phyloP scores from a whole-genome alignment of 2,329 filamentous ascomycete genomes.

The Rhynchosporium graminicola region DNA sequence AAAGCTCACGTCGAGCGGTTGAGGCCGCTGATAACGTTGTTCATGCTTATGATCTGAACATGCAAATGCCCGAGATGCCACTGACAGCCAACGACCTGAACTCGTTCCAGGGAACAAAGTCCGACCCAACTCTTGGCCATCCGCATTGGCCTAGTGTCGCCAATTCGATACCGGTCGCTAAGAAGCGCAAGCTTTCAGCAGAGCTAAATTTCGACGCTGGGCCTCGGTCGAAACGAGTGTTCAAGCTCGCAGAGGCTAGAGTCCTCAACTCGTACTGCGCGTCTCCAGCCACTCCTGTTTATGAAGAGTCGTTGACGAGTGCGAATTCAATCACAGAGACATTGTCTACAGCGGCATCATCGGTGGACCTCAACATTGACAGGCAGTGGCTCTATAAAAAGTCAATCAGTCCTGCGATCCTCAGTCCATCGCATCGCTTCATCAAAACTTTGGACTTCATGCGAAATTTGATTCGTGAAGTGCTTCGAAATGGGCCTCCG shows the following conservation, averaged over 20 bases:
- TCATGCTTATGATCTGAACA: constrained; percentile 73
- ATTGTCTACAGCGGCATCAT: constrained; percentile 14
- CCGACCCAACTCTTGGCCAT: constrained; percentile 3
- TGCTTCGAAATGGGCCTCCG: constrained; percentile 34
- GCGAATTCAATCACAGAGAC: neutral
- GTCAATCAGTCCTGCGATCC: constrained; percentile 20
- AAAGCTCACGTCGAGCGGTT: constrained; percentile 69
- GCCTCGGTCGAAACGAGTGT: constrained; percentile 36
- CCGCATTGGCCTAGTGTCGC: neutral
- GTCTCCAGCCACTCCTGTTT: neutral
- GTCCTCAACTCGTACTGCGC: constrained; percentile 25
- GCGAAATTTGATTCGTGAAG: constrained; percentile 33
- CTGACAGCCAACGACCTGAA: constrained; percentile 33
- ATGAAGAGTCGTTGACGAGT: neutral
- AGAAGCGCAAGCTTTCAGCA: constrained; percentile 31
- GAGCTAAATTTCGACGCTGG: constrained; percentile 30
- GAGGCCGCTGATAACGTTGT: constrained; percentile 76
- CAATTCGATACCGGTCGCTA: constrained; percentile 15
- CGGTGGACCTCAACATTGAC: neutral
- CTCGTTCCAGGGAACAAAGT: constrained; percentile 10
- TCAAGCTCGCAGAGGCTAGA: constrained; percentile 32
- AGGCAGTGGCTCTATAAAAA: constrained; percentile 4
- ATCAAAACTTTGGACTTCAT: constrained; percentile 38
- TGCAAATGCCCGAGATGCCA: constrained; percentile 69
- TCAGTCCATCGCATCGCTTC: constrained; percentile 31